Evolutionary conservation across 805 yeast species (phyloP), one percentile per base, ranked within the genome.

Genomic region (Ogataea haglerorum): DNA sequence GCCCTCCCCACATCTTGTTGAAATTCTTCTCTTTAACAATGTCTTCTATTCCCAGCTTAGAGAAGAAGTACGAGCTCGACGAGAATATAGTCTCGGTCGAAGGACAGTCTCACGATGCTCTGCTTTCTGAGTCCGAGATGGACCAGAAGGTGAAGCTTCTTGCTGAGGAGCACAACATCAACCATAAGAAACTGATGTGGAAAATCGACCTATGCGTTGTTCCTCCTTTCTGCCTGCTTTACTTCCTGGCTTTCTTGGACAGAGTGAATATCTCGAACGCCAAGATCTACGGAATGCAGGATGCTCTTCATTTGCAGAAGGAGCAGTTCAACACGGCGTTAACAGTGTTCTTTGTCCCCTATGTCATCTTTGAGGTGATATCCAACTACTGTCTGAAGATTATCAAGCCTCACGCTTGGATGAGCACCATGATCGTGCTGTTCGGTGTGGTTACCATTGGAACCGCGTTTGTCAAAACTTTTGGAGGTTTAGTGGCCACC

Each of bases 211-310:
- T 77, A 1, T 76, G 85, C 45, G 80, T 85, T 28, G 80, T 85
- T 21, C 88, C 90, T 4, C 80, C 88, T n/a, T 82, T 86, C 49
- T 78, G 88, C 54, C 54, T 85, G 21, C 67, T 86, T 32, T 86
- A 86, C 55, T 77, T 86, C 60, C 70, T 85, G 46, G 82, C 91
- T 1, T 86, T 85, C 56, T 64, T 86, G 54, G 95, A 86, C 59
- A 71, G 95, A 60, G 90, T 85, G 43, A 86, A 86, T 59, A 83
- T 86, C 46, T 78, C 90, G 22, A 85, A 86, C 61, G 95, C 95
- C 6, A 78, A 78, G 45, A 74, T 82, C 40, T 85, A 84, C 55
- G 88, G 88, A 10, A 67, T 86, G 68, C 69, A 70, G 15, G 61
- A 53, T 1, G 84, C 79, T 42, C 60, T 86, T 25, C 53, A 69